These are phyloP conservation scores for Ophiobolus disseminans DNA, from an alignment of 2,329 filamentous ascomycete species.

Conservation along the genomic window DNA sequence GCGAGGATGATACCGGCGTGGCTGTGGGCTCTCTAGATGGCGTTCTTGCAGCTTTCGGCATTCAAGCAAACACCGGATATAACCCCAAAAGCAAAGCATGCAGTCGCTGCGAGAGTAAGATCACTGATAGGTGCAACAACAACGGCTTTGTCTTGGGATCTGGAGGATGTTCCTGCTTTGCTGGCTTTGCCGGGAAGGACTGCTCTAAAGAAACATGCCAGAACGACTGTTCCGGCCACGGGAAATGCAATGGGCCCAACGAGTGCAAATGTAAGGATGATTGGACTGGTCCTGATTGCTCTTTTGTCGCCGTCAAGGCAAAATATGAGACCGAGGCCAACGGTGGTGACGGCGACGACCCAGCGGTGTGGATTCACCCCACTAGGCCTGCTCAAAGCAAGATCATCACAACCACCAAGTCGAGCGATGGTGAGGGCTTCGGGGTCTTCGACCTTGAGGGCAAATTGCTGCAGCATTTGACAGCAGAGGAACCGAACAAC, in stretches of 20 bases:
- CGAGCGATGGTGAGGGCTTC: constrained; percentile 57
- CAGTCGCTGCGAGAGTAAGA: constrained; percentile 18
- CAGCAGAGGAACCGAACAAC: constrained; percentile 60
- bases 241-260: constrained; percentile 35
- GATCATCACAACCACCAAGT: constrained; percentile 62
- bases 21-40: constrained; percentile 28
- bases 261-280: constrained; percentile 33
- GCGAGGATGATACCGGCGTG: constrained; percentile 30
- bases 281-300: constrained; percentile 39
- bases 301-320: constrained; percentile 35
- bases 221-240: constrained; percentile 37
- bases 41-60: constrained; percentile 20
- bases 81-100: constrained; percentile 25
- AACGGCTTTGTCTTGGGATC: constrained; percentile 21
- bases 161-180: constrained; percentile 31
- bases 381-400: constrained; percentile 52
- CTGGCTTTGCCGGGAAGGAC: constrained; percentile 31
- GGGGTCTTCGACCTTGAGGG: constrained; percentile 59
- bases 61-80: constrained; percentile 28
- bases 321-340: constrained; percentile 44
- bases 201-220: constrained; percentile 29
- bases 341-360: constrained; percentile 42
- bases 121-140: constrained; percentile 28
- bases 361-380: constrained; percentile 42
- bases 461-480: constrained; percentile 55